Percentiles rank a stretch among this genome's conserved stretches.
Evolutionary conservation across 1,284 basidiomycete genomes (phyloP).

Genomic region (Microbotryum scabiosae): DNA sequence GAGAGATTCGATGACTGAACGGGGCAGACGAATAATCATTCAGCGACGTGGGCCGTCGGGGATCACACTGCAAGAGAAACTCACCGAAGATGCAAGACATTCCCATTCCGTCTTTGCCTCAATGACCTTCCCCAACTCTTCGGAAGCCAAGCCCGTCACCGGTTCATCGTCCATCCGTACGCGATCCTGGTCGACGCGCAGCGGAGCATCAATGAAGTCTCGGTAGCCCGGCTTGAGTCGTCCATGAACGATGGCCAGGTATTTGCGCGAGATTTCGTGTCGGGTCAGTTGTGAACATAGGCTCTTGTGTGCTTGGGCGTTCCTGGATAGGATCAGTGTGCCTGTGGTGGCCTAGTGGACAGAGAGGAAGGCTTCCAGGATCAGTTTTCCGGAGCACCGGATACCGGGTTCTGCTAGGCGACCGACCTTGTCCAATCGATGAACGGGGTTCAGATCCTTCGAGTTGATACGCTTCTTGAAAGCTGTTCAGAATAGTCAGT

Average conservation of each 20-base stretch:
- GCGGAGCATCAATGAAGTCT: background rate
- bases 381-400: background rate
- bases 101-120: slow-evolving; percentile 19
- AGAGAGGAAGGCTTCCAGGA: background rate
- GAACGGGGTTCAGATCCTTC: slow-evolving; percentile 11
- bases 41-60: background rate
- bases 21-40: too few relatives aligned
- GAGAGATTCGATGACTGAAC: background rate
- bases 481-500: background rate
- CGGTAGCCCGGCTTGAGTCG: slow-evolving; percentile 15
- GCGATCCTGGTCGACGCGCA: slow-evolving; percentile 21
- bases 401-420: too few relatives aligned
- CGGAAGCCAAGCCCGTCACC: background rate
- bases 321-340: slow-evolving; percentile 18
- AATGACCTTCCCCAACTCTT: background rate
- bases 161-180: slow-evolving; percentile 8
- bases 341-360: slow-evolving; percentile 10
- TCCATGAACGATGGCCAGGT: slow-evolving; percentile 27
- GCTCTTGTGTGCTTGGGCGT: background rate
- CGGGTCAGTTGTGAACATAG: slow-evolving; percentile 13
- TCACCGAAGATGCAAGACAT: slow-evolving; percentile 14
- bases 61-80: background rate
- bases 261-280: slow-evolving; percentile 12
- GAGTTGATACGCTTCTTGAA: slow-evolving; percentile 6
- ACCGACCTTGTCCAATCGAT: slow-evolving; percentile 25